phyloP scores from a whole-genome alignment of 2,329 filamentous ascomycete species.

The Fusarium sarcochroum region DNA sequence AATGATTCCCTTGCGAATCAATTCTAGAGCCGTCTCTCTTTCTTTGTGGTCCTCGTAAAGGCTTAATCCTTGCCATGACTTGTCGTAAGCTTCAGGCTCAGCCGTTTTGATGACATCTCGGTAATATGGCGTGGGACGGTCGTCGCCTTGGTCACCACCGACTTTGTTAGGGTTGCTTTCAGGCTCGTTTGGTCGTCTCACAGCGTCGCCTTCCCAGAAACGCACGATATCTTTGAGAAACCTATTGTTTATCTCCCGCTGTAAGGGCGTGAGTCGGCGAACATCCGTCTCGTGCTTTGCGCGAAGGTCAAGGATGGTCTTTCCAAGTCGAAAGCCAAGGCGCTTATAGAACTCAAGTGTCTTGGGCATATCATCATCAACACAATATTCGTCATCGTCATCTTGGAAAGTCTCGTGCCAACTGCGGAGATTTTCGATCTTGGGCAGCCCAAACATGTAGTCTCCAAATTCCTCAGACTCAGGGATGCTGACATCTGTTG shows the following conservation, averaged over 20 bases:
- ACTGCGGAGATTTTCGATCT: slow-evolving; percentile 18
- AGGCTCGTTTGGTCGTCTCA: slow-evolving; percentile 33
- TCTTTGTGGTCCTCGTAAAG: slow-evolving; percentile 27
- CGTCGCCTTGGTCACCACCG: background rate
- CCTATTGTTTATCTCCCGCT: slow-evolving; percentile 21
- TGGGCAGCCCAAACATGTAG: slow-evolving; percentile 36
- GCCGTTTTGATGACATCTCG: slow-evolving; percentile 52
- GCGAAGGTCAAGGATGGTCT: slow-evolving; percentile 47
- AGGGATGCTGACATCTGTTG: slow-evolving; percentile 27
- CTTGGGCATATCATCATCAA: slow-evolving; percentile 12
- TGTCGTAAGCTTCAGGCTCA: slow-evolving; percentile 46
- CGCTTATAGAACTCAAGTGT: slow-evolving; percentile 43
- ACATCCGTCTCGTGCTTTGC: slow-evolving; percentile 6
- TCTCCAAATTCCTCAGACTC: slow-evolving; percentile 18
- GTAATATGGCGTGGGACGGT: slow-evolving; percentile 40
- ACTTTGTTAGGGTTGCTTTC: slow-evolving; percentile 21
- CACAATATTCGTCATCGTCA: background rate
- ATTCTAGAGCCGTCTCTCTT: slow-evolving; percentile 30
- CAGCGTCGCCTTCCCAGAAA: slow-evolving; percentile 35
- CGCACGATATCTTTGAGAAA: slow-evolving; percentile 30
- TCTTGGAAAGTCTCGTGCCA: slow-evolving; percentile 11
- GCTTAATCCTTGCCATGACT: slow-evolving; percentile 10
- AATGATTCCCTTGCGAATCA: slow-evolving; percentile 58
- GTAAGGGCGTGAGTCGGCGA: slow-evolving; percentile 18
- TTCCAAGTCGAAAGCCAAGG: slow-evolving; percentile 58